Evolutionary conservation across 129 eudicot species (phyloP), one percentile per base, ranked within the genome.

Genomic region (Cynara cardunculus): DNA sequence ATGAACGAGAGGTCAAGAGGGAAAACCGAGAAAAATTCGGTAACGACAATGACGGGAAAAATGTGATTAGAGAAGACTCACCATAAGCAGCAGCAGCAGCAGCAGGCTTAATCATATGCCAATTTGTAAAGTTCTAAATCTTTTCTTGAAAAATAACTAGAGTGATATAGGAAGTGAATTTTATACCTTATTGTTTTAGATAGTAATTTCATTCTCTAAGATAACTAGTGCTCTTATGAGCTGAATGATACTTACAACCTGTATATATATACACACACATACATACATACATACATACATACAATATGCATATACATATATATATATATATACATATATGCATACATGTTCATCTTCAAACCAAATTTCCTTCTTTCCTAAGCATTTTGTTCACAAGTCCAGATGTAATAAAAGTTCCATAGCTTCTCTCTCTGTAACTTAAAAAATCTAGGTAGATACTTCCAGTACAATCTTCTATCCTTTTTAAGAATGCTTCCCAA

Each of bases 1-100:
- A 95, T 64, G 93, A 92, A 9, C 79, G 72, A 8, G 53, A 68
- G 2, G 86, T 82, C 18, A 88, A 82, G 24, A 84, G 77, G 1
- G 86, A 81, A 13, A 83, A 78, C 0, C 83, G 64, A 4, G 76
- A 76, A 32, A 79, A 82, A 22, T 77, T n/a, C 12, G 82, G 84
- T 22, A 66, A 73, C 2, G 41, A 69, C 0, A 80, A 74, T 28
- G 31, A 56, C 14, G 62, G 28, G 81, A 73, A 76, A 76, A 74
- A 79, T 28, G 78, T 80, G 83, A 77, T 79, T 72, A 70, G 75
- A 83, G 79, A 82, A 69, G 75, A 78, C 73, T 31, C 31, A 53
- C 53, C 75, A 59, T 69, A 41, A 82, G 53, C 61, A 77, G 81
- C 39, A 70, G 82, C 75, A 79, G 66, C 26, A 75, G 24, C 9